These are phyloP conservation scores for Wickerhamomyces hampshirensis DNA, from an alignment of 805 yeast species.

Conservation along the genomic window DNA sequence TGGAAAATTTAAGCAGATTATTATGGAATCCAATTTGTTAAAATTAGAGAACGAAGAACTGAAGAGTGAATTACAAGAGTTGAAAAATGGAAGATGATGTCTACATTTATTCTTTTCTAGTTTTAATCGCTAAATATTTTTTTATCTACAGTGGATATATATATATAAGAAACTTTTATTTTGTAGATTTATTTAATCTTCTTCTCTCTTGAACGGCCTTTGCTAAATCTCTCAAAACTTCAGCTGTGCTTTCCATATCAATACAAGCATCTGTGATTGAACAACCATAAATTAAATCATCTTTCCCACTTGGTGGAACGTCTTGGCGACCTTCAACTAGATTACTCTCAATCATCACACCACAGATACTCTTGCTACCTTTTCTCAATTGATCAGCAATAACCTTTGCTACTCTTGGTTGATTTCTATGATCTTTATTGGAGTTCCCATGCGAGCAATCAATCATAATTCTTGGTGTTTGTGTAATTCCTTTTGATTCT, in stretches of 20 bases:
- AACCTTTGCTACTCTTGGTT: conserved; percentile 78
- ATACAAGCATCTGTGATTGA: conserved; percentile 98
- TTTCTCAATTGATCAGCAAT: conserved; percentile 73
- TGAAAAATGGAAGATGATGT: too few species aligned
- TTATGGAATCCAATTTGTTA: conserved; percentile 61
- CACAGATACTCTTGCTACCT: conserved; percentile 78
- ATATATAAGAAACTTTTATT: too few species aligned
- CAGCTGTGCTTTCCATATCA: conserved; percentile 79
- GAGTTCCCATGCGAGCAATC: conserved; percentile 98
- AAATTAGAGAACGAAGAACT: conserved; percentile 30
- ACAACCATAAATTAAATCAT: conserved; percentile 80
- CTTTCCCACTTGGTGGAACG: conserved; percentile 72
- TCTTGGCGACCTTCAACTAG: conserved; percentile 91
- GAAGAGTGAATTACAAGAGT: conserved; percentile 1
- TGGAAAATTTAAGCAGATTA: conserved; percentile 70
- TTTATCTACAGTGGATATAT: too few species aligned
- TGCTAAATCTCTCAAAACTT: conserved; percentile 65
- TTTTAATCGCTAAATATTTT: background rate
- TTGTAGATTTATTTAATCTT: conserved; percentile 13
- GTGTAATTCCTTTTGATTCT: conserved; percentile 34
- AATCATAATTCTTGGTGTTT: conserved; percentile 73
- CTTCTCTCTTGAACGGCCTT: conserved; percentile 81
- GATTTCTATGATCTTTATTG: conserved; percentile 83
- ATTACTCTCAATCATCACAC: conserved; percentile 95
- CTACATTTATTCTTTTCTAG: too few species aligned